Evolutionary conservation across 148 eudicot species (phyloP), one percentile per base, ranked within the genome.

Genomic region (Camellia granthamiana): DNA sequence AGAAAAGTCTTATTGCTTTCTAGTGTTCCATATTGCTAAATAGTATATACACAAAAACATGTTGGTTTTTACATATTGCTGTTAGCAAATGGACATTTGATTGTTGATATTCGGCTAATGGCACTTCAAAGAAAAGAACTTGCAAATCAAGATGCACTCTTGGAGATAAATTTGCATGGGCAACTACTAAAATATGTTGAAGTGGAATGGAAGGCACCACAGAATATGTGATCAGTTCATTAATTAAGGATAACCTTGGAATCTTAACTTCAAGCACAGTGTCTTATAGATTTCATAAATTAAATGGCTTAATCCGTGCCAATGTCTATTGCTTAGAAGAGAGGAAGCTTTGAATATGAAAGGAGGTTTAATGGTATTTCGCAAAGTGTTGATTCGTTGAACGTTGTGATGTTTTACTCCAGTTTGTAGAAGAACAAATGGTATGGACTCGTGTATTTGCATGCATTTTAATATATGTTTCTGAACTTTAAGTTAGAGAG

Each of bases 61-160:
- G 19, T 77, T 14, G 2, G 30, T 63, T 4, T 64, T n/a, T 9
- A 77, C 10, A 68, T 7, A 75, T 44, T 44, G 14, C 2, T 11
- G 16, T 66, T 74, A 38, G 82, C 72, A 62, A 47, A 80, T 80
- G 62, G 67, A 4, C 61, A 72, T 62, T 43, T 79, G 51, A 49
- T 58, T 81, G 42, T 63, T 76, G 38, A 61, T 52, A 61, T 77
- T 23, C 66, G 42, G 68, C 47, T 60, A 56, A 75, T 74, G 52
- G 18, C 46, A 4, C 51, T 60, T 75, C 66, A 65, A 55, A 44
- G 75, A 56, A 67, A 75, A 58, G 42, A 56, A 64, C 79, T 77
- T 38, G 23, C 71, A 74, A 58, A 15, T 66, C 18, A 79, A 60
- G 6, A 79, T 47, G 75, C 66, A 54, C 30, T 56, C 11, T 69